Conservation (phyloP, 306 rosid species). For the Vachellia collinsii region DNA sequence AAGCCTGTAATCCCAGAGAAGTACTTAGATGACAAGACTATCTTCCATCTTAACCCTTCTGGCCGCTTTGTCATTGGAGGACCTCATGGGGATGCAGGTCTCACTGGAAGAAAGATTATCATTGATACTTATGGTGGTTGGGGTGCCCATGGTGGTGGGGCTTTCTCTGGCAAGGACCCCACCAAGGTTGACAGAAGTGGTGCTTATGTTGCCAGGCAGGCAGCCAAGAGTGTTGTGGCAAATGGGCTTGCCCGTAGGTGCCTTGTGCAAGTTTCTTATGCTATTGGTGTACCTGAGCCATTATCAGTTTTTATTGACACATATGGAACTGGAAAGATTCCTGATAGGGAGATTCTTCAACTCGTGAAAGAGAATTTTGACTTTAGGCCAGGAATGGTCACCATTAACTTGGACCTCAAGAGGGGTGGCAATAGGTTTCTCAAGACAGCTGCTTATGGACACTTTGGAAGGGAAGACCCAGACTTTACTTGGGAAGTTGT, state of each 20-base stretch:
- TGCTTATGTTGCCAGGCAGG: constrained; percentile 34
- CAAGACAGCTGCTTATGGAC: constrained; percentile 31
- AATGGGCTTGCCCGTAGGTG: constrained; percentile 44
- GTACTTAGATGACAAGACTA: constrained; percentile 27
- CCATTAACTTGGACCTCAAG: constrained; percentile 34
- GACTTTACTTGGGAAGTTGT: constrained; percentile 39
- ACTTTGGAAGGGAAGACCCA: constrained; percentile 30
- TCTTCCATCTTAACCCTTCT: constrained; percentile 34
- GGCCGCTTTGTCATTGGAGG: constrained; percentile 39
- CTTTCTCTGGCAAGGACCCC: constrained; percentile 35
- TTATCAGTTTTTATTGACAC: constrained; percentile 37
- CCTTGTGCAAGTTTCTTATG: constrained; percentile 42
- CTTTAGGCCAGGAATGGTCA: constrained; percentile 36
- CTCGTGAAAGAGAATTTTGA: constrained; percentile 31
- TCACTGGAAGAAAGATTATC: constrained; percentile 36
- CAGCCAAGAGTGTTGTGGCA: constrained; percentile 36
- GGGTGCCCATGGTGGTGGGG: constrained; percentile 38
- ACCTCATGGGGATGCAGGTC: constrained; percentile 39
- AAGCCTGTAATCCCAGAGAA: constrained; percentile 36
- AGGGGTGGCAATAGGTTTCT: constrained; percentile 40
- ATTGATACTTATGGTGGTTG: constrained; percentile 38
- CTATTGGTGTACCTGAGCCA: constrained; percentile 45
- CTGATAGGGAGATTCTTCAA: constrained; percentile 36
- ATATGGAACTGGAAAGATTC: constrained; percentile 27
- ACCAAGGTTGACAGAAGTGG: constrained; percentile 37